These are phyloP conservation scores for Cyclotella kingstonii DNA, from an alignment of 108 stramenopile species.

Conservation along the genomic window DNA sequence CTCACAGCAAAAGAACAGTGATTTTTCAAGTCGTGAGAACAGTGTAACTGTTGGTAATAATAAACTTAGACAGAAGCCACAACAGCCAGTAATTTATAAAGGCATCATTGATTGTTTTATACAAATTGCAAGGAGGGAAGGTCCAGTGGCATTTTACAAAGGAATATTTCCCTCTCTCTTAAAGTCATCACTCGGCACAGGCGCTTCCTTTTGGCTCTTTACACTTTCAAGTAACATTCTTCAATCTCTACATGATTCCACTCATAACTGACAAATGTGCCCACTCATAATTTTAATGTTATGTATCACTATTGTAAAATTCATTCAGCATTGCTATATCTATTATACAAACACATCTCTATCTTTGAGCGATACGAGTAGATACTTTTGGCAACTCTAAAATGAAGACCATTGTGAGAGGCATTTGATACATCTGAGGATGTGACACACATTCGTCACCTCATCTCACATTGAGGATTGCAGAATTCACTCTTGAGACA, in stretches of 20 bases:
- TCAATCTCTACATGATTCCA: constrained; percentile 33
- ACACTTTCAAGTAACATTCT: constrained; percentile 45
- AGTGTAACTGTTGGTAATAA: background rate
- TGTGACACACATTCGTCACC: no score
- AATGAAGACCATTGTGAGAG: background rate
- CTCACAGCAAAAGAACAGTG: constrained; percentile 7
- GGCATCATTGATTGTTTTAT: constrained; percentile 75
- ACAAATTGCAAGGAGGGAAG: constrained; percentile 64
- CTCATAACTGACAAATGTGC: background rate
- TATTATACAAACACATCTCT: background rate
- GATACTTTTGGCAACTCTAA: background rate
- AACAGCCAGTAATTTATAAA: constrained; percentile 29
- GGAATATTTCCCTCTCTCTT: constrained; percentile 69
- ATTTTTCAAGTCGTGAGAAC: constrained; percentile 10
- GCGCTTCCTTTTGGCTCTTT: constrained; percentile 59
- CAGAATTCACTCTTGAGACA: constrained; percentile 26
- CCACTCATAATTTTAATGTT: background rate
- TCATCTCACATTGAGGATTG: background rate
- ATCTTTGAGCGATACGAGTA: background rate
- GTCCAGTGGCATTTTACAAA: constrained; percentile 59
- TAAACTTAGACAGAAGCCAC: background rate
- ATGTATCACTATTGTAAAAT: background rate
- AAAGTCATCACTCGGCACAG: constrained; percentile 56
- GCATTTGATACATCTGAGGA: no score
- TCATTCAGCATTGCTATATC: no score